Percentiles rank a stretch among this genome's conserved stretches.
Conservation (phyloP, 768 basidiomycete species). For the Suillus ampliporus region DNA sequence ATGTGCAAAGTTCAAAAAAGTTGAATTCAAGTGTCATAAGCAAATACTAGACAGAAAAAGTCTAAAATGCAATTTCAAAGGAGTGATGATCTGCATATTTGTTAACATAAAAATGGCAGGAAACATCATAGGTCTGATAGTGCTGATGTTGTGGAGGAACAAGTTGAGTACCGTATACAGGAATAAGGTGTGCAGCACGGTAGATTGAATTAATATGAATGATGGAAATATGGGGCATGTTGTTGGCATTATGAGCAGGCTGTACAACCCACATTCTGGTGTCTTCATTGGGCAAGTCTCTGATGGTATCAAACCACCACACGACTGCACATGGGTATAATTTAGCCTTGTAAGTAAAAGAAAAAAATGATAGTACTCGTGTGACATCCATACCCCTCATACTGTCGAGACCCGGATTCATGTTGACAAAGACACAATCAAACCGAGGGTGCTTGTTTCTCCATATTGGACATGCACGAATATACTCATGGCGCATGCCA, state of each 20-base stretch:
- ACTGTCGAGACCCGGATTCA: background rate
- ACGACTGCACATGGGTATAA: constrained; percentile 13
- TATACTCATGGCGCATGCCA: constrained; percentile 15
- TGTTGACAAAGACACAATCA: constrained; percentile 16
- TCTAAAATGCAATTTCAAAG: constrained; percentile 20
- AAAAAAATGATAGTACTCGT: constrained; percentile 14
- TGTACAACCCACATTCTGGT: constrained; percentile 19
- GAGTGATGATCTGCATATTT: constrained; percentile 33
- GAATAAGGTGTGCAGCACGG: constrained; percentile 11
- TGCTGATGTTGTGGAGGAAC: constrained; percentile 3
- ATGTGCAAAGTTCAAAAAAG: too few relatives aligned
- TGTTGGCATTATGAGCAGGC: background rate
- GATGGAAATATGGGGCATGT: background rate
- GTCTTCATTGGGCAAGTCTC: background rate
- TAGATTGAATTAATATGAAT: constrained; percentile 13
- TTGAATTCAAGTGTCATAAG: too few relatives aligned
- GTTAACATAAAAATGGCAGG: constrained; percentile 11
- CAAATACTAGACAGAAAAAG: too few relatives aligned
- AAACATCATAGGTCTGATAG: constrained; percentile 6
- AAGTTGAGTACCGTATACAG: constrained; percentile 6
- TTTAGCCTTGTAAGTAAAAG: background rate
- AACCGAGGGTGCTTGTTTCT: background rate
- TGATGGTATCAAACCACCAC: constrained; percentile 8
- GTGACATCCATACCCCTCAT: constrained; percentile 12
- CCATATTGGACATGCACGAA: constrained; percentile 9